Base-by-base conservation (phyloP, 768 basidiomycete species). In the Rhodocollybia butyracea region DNA sequence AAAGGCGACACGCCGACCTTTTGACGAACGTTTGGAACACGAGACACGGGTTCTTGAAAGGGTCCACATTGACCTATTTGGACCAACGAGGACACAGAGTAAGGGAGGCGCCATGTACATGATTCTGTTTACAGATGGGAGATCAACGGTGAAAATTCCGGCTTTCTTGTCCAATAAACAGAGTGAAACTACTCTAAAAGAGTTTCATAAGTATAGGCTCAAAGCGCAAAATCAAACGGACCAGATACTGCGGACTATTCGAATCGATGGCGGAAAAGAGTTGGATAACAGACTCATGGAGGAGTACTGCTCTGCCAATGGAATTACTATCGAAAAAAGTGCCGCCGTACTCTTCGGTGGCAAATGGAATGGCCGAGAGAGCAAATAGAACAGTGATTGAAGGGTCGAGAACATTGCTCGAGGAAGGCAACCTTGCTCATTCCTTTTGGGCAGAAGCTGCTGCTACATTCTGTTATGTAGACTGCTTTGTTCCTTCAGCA, bases 191-290 rank as follows among this genome's bases (percentile, higher is more conserved):
- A 60, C 60, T 0, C 39, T 65, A 15, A 46, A 51, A 4, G 64
- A 52, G 17, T 59, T 69, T 8, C 53, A 58, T 27, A 26, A 46
- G 2, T 68, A 59, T 45, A 43, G 57, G 1, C 36, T 39, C 0
- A 42, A 55, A 17, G 56, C 63, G 0, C 60, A 70, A 17, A 12
- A 54, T 0, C 66, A 67, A 30, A 60, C 57, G 1, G 51, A 58
- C 2, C 30, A 48, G 19, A 57, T 56, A 30, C 36, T 69, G 1
- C 54, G 58, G 13, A 32, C 31, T 0, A 55, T 68, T 7, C 39
- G 56, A 2, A 54, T 58, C 0, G 70, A 73, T 51, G 54, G 61
- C 13, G 72, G 70, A 6, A 58, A 60, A 3, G 68, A 72, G 55
- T 73, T 63, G 36, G 39, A 64, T 2, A 65, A 63, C 48, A 24